Percentiles rank a stretch among this genome's conserved stretches.
Evolutionary conservation across 2,329 filamentous ascomycete species (phyloP).

Genomic region (Talaromyces sp.): DNA sequence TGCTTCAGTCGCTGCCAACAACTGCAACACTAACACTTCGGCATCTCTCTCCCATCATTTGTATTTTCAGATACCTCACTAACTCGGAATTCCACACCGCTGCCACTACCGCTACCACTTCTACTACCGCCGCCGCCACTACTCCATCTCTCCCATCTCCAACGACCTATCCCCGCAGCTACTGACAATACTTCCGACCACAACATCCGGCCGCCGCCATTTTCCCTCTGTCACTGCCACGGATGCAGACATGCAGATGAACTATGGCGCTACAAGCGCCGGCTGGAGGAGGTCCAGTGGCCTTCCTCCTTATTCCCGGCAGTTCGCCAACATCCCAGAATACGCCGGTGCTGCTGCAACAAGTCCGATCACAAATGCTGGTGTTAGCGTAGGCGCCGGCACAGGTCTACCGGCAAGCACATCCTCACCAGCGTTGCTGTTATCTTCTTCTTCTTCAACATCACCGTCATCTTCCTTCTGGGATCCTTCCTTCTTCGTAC

Average conservation of each 20-base stretch:
- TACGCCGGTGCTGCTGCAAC: constrained; percentile 20
- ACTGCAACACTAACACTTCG: constrained; percentile 21
- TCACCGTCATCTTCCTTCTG: constrained; percentile 18
- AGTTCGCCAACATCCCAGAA: constrained; percentile 37
- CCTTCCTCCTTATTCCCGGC: constrained; percentile 46
- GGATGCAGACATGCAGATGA: constrained; percentile 48
- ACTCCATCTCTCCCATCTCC: constrained; percentile 24
- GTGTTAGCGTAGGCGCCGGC: background rate
- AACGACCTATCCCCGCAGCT: constrained; percentile 31
- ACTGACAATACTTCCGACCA: constrained; percentile 14
- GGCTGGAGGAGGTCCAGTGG: constrained; percentile 41
- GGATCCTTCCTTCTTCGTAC: constrained; percentile 62
- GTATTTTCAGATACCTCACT: background rate
- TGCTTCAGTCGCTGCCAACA: constrained; percentile 48
- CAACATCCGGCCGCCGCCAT: constrained; percentile 20
- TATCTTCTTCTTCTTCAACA: background rate
- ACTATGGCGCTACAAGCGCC: constrained; percentile 38
- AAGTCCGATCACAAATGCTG: background rate
- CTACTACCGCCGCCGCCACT: constrained; percentile 17
- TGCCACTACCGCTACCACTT: constrained; percentile 34
- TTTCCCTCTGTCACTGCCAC: constrained; percentile 34
- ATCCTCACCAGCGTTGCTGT: background rate
- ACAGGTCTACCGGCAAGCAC: background rate
- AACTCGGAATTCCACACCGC: constrained; percentile 27
- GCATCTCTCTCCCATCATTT: background rate